These are phyloP conservation scores for Monilinia fructicola DNA, from an alignment of 2,329 filamentous ascomycete species.

Conservation along the genomic window DNA sequence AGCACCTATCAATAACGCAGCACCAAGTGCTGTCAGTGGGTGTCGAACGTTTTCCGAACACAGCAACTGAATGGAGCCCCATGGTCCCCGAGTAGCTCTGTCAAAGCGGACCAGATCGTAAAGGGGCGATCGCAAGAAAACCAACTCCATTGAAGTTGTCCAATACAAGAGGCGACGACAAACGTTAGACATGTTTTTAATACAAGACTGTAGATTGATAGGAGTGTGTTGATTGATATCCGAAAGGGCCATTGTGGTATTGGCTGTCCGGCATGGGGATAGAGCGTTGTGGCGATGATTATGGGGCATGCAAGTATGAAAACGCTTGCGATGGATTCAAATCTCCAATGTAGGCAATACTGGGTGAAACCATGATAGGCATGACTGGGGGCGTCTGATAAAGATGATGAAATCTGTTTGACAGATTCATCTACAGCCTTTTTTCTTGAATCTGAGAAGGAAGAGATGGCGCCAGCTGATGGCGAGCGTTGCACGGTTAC, in stretches of 20 bases:
- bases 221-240: background rate
- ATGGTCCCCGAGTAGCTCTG: background rate
- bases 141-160: background rate
- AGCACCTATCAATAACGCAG: background rate
- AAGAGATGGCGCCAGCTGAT: background rate
- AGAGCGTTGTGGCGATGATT: background rate
- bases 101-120: background rate
- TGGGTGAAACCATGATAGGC: background rate
- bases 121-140: constrained; percentile 2
- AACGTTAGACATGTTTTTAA: background rate
- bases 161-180: background rate
- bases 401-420: background rate
- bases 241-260: background rate
- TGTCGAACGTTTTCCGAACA: background rate
- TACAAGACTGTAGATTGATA: background rate
- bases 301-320: background rate
- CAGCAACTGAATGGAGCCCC: background rate
- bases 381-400: background rate
- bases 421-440: background rate
- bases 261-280: background rate
- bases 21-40: background rate
- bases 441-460: background rate
- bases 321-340: background rate
- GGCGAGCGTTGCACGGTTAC: background rate
- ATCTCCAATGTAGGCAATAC: background rate